Percentiles rank a stretch among this genome's conserved stretches.
Evolutionary conservation across 106 monocot species (phyloP).

Genomic region (Allium fistulosum): DNA sequence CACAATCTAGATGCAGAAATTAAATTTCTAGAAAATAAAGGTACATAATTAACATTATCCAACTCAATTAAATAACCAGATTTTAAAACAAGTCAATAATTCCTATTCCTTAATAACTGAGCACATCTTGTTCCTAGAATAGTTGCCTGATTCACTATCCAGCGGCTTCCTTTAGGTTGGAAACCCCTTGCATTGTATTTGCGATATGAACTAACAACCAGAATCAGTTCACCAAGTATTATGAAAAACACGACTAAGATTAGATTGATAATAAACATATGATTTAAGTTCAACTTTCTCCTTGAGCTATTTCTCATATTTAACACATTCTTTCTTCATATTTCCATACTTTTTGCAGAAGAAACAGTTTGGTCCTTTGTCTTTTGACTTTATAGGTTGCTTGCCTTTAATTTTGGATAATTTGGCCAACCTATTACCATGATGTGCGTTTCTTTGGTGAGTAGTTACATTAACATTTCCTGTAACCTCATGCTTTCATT

Average conservation of each 20-base stretch:
- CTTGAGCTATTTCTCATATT: slow-evolving; percentile 8
- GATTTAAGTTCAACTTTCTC: not conserved
- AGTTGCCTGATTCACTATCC: not conserved
- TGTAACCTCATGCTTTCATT: too few species aligned
- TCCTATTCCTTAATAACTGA: not conserved
- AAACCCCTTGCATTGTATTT: not conserved
- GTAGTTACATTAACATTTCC: not conserved
- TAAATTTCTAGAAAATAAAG: slow-evolving; percentile 5
- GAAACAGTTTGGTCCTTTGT: not conserved
- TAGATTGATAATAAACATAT: slow-evolving; percentile 2
- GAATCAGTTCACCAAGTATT: not conserved
- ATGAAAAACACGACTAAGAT: not conserved
- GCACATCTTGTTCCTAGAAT: not conserved
- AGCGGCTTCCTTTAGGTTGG: not conserved
- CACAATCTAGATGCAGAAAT: not conserved
- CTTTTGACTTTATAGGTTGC: not conserved
- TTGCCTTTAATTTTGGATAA: not conserved
- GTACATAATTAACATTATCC: not conserved
- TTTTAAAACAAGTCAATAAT: not conserved
- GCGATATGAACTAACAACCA: not conserved
- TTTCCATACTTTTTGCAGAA: not conserved
- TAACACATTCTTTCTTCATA: slow-evolving; percentile 7
- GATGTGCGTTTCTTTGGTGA: not conserved
- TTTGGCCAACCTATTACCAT: not conserved
- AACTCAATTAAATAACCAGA: not conserved